Evolutionary conservation across 2,329 filamentous ascomycete genomes (phyloP), one percentile per base, ranked within the genome.

Genomic region (Plectosphaerella sp.): DNA sequence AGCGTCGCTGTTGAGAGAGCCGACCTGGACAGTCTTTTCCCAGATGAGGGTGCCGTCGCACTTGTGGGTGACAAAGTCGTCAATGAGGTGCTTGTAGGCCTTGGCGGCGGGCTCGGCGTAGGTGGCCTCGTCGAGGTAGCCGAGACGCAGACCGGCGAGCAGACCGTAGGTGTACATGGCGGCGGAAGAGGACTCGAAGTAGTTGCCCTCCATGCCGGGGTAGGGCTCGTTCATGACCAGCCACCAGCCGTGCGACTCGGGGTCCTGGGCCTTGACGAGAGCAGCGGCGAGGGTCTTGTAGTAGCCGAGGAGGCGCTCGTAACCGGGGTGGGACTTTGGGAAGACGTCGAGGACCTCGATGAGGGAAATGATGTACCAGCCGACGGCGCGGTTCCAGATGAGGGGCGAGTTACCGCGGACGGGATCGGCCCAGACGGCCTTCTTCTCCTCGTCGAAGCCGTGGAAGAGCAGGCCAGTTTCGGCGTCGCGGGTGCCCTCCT

Each of bases 111-210:
- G 55, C 18, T 52, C 42, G 4, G 52, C 51, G 46, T 62, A 67
- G 6, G 54, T 57, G 10, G 50, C 41, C 52, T 59, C 45, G 7
- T 64, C 59, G 9, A 69, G 49, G 25, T 64, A 57, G 3, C 66
- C 66, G 7, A 58, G 57, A 14, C 61, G 59, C 0, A 68, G 46
- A 9, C 65, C 80, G 54, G 74, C 75, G 14, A 82, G 63, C 55
- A 80, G 64, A 1, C 76, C 73, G 52, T 78, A 81, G 1, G 73
- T 71, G 58, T 83, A 84, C 75, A 85, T 80, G 4, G 79, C 80
- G 3, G 77, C 77, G 10, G 74, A 80, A 24, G 79, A 81, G 37
- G 76, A 79, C 66, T 86, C 79, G 46, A 85, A 77, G 63, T 80
- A 86, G 63, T 86, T 85, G 8, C 79, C 79, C 48, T 72, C 58